Percentiles rank a stretch among this genome's conserved stretches.
Evolutionary conservation across 2,329 filamentous ascomycete genomes (phyloP).

Genomic region (Drechslerella coelobrocha): DNA sequence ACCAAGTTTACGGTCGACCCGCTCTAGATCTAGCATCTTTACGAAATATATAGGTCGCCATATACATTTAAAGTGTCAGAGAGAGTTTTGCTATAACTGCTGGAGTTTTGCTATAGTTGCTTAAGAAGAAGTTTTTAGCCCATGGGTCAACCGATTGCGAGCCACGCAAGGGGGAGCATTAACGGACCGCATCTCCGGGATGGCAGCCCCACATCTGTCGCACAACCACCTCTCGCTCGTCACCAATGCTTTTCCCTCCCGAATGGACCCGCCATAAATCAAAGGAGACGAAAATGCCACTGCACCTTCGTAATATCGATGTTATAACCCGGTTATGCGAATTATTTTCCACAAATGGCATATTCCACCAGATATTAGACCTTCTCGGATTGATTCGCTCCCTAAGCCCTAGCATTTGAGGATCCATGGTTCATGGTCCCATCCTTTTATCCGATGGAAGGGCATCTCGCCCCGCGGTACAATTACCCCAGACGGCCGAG

Average conservation of each 20-base stretch:
- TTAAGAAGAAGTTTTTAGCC: background rate
- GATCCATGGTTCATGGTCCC: slow-evolving; percentile 5
- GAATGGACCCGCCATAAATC: background rate
- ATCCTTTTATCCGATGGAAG: background rate
- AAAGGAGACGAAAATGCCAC: no score
- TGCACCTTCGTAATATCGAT: no score
- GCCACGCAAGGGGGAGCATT: no score
- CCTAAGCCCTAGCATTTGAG: slow-evolving; percentile 7
- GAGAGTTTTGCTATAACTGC: no score
- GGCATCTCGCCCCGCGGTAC: background rate
- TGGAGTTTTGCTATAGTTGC: no score
- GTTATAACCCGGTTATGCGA: background rate
- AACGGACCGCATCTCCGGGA: slow-evolving; percentile 43
- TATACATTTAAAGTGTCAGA: no score
- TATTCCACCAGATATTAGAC: slow-evolving; percentile 8
- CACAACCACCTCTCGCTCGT: slow-evolving; percentile 11
- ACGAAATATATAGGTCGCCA: no score
- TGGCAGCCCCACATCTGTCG: slow-evolving; percentile 35
- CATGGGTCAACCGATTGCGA: no score
- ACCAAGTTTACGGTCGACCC: no score
- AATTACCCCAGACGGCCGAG: background rate
- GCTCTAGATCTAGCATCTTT: no score
- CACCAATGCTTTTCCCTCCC: background rate
- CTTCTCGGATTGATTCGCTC: slow-evolving; percentile 33
- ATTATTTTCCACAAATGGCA: slow-evolving; percentile 46